These are phyloP conservation scores for Podaxis rugospora DNA, from an alignment of 768 basidiomycete genomes.

Conservation along the genomic window DNA sequence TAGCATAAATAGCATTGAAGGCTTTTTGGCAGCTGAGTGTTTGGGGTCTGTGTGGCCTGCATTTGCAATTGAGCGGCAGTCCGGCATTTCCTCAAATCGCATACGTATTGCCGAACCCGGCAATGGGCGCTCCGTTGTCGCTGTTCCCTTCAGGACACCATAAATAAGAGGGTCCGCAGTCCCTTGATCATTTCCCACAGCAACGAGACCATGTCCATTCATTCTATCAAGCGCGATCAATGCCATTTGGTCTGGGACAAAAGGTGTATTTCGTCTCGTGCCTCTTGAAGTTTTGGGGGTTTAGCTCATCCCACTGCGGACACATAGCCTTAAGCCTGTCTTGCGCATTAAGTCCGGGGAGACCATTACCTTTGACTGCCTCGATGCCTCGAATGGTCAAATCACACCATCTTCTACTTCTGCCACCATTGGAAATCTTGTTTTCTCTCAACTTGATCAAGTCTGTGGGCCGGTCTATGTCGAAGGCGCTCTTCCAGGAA, in stretches of 20 bases:
- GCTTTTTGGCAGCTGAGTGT: no score
- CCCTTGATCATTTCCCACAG: background rate
- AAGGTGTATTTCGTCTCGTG: slow-evolving; percentile 29
- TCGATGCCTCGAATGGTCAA: slow-evolving; percentile 63
- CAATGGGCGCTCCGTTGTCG: no score
- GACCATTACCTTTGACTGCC: slow-evolving; percentile 52
- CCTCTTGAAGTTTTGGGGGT: background rate
- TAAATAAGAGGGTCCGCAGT: background rate
- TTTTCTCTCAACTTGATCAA: slow-evolving; percentile 48
- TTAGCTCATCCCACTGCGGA: background rate
- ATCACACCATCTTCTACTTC: slow-evolving; percentile 39
- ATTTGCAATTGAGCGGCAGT: no score
- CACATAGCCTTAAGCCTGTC: slow-evolving; percentile 44
- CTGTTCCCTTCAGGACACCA: no score
- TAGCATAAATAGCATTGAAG: no score
- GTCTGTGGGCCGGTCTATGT: slow-evolving; percentile 59
- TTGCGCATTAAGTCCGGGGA: slow-evolving; percentile 49
- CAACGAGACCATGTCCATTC: slow-evolving; percentile 32
- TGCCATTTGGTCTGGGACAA: slow-evolving; percentile 59
- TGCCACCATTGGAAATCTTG: slow-evolving; percentile 31
- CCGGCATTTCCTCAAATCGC: no score
- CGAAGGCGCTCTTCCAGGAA: slow-evolving; percentile 46
- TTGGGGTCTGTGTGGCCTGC: no score
- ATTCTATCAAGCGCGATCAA: slow-evolving; percentile 48
- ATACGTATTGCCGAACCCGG: no score